These are phyloP conservation scores for Plantago elongata DNA, from an alignment of 257 asterid genomes.

Conservation along the genomic window DNA sequence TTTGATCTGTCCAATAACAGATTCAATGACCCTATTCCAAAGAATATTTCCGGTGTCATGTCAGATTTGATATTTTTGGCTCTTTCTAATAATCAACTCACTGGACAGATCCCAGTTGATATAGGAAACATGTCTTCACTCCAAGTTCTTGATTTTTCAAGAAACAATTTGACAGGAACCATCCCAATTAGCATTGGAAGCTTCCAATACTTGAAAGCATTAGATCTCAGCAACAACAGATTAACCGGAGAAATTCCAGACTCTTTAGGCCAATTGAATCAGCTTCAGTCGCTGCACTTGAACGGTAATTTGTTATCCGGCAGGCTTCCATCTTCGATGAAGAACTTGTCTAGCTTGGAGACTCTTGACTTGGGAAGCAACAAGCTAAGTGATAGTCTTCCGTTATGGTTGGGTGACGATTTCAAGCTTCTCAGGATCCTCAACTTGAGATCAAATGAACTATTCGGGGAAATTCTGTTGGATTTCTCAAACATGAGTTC, in stretches of 20 bases:
- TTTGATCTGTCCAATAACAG: conserved; percentile 48
- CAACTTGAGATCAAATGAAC: conserved; percentile 32
- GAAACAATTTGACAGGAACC: conserved; percentile 38
- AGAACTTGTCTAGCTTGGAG: conserved; percentile 40
- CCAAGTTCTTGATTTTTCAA: conserved; percentile 39
- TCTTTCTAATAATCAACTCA: conserved; percentile 35
- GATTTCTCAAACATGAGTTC: conserved; percentile 32
- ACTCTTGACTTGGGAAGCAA: conserved; percentile 46
- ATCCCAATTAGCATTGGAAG: conserved; percentile 41
- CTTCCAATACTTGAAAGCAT: conserved; percentile 27
- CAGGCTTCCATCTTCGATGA: conserved; percentile 32
- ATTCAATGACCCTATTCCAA: conserved; percentile 40
- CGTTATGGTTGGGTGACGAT: conserved; percentile 36
- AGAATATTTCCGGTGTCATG: conserved; percentile 32
- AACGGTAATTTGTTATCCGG: conserved; percentile 38
- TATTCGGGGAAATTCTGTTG: conserved; percentile 28
- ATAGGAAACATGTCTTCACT: conserved; percentile 38
- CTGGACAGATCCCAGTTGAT: conserved; percentile 35
- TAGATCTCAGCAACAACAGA: conserved; percentile 40
- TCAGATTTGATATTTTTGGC: conserved; percentile 42
- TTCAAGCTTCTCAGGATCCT: conserved; percentile 37
- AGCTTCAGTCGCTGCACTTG: conserved; percentile 40
- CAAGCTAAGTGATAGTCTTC: conserved; percentile 27
- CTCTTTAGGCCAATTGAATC: conserved; percentile 35
- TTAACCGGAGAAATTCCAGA: conserved; percentile 38